Evolutionary conservation across 1,284 basidiomycete genomes (phyloP).

Genomic region (Moniliophthora roreri): DNA sequence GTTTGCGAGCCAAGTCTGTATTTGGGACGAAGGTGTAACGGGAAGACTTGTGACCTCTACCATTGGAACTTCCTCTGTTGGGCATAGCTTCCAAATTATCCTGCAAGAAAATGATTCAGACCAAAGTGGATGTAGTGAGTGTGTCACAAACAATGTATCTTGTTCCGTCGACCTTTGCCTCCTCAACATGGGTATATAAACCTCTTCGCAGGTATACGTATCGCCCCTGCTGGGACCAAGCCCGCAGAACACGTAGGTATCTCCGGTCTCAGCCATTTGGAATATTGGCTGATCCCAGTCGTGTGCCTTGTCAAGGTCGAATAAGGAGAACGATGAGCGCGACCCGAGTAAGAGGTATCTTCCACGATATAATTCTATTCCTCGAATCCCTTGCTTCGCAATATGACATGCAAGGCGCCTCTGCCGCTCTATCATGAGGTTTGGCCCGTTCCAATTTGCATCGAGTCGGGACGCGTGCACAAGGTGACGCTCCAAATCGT

Average conservation of each 20-base stretch:
- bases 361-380: background rate
- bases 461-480: slow-evolving; percentile 5
- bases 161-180: background rate
- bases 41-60: background rate
- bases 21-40: too few relatives aligned
- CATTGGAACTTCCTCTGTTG: background rate
- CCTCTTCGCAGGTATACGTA: background rate
- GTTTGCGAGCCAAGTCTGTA: background rate
- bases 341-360: background rate
- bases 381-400: background rate
- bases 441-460: background rate
- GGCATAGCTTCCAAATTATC: background rate
- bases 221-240: background rate
- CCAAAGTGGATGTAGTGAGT: too few relatives aligned
- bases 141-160: background rate
- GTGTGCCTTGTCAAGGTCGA: background rate
- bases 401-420: background rate
- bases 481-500: slow-evolving; percentile 4
- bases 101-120: background rate
- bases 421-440: background rate
- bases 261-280: background rate
- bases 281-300: slow-evolving; percentile 1
- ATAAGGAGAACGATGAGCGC: background rate
- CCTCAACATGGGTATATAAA: background rate
- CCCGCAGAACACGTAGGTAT: background rate